These are phyloP conservation scores for Thozetella sp. DNA, from an alignment of 495 filamentous ascomycete genomes.

Conservation along the genomic window DNA sequence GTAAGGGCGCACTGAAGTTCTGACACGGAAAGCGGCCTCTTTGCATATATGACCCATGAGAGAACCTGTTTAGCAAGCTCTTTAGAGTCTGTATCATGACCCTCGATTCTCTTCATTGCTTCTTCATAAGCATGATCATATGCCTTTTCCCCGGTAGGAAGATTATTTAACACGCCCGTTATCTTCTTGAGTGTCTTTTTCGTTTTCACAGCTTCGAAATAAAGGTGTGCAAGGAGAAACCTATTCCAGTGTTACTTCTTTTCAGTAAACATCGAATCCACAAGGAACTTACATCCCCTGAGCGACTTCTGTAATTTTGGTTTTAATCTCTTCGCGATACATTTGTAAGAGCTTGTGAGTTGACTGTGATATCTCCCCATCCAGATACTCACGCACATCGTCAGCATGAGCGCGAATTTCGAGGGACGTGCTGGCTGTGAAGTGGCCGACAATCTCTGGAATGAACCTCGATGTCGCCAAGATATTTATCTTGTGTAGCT, in stretches of 20 bases:
- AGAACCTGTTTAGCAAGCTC: neutral
- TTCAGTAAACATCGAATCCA: neutral
- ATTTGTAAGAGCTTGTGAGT: neutral
- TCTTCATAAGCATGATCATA: constrained; percentile 38
- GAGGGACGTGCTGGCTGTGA: constrained; percentile 10
- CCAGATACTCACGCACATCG: constrained; percentile 19
- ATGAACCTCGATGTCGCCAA: constrained; percentile 35
- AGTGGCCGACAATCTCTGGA: constrained; percentile 22
- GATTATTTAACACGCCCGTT: constrained; percentile 2
- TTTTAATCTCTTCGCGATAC: neutral
- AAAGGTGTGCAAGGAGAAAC: neutral
- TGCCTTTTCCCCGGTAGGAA: constrained; percentile 17
- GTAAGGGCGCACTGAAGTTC: neutral
- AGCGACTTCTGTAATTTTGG: neutral
- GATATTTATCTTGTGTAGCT: constrained; percentile 16
- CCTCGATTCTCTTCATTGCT: constrained; percentile 43
- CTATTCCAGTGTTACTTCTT: neutral
- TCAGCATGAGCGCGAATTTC: constrained; percentile 30
- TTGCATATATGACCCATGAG: neutral
- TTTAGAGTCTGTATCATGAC: constrained; percentile 21
- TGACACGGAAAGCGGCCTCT: neutral
- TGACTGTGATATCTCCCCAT: constrained; percentile 12
- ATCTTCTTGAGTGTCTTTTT: neutral
- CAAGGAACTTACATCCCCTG: neutral
- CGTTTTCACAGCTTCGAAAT: neutral